Conservation (phyloP, 495 filamentous ascomycete genomes). For the Cladorrhinum samala region DNA sequence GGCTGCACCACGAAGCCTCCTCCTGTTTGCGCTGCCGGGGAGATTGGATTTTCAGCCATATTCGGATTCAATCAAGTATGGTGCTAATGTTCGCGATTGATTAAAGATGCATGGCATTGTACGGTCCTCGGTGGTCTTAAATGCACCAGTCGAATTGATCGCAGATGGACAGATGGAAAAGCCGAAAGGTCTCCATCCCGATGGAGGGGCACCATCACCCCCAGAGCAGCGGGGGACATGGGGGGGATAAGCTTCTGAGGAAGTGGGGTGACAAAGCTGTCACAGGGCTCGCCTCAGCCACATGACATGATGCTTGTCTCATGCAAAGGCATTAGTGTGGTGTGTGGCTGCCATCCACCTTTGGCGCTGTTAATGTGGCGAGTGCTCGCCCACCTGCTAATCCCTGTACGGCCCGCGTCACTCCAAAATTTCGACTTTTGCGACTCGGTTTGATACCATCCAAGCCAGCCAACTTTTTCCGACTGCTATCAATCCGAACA, state of each 20-base stretch:
- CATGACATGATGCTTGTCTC: background rate
- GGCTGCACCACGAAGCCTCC: slow-evolving; percentile 48
- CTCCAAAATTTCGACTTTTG: slow-evolving; percentile 4
- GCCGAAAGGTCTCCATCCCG: too few species aligned
- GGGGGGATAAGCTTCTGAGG: background rate
- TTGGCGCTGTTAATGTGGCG: background rate
- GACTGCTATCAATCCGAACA: background rate
- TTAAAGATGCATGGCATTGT: slow-evolving; percentile 23
- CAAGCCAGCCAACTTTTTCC: background rate
- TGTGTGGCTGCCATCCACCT: too few species aligned
- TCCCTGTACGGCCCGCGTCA: slow-evolving; percentile 1
- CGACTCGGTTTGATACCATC: background rate
- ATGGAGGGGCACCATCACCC: too few species aligned
- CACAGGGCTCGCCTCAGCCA: background rate
- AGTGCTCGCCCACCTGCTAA: background rate
- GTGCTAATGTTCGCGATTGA: background rate
- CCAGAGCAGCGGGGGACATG: background rate
- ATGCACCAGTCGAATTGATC: background rate
- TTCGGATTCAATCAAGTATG: slow-evolving; percentile 9
- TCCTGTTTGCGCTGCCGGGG: background rate
- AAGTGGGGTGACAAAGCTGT: background rate
- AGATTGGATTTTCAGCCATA: slow-evolving; percentile 31
- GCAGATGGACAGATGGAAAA: background rate
- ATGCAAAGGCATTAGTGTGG: too few species aligned
- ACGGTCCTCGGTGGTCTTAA: background rate